These are phyloP conservation scores for Cladosporium cucumerinum DNA, from an alignment of 2,329 filamentous ascomycete genomes.

Conservation along the genomic window DNA sequence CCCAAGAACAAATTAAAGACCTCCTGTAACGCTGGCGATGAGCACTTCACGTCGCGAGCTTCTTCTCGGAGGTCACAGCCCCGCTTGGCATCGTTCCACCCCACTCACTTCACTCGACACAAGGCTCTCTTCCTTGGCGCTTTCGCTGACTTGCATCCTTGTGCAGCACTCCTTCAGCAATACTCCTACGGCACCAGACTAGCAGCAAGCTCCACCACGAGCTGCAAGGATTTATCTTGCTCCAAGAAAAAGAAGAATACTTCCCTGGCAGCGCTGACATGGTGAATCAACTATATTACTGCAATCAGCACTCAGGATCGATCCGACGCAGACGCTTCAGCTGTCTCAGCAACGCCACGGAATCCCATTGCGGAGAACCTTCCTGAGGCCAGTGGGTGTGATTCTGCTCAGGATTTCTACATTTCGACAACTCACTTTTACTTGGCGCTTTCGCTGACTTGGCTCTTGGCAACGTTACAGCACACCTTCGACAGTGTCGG, in stretches of 20 bases:
- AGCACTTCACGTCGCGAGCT: neutral
- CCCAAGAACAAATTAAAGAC: neutral
- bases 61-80: slow-evolving; percentile 1
- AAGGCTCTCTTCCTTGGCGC: neutral
- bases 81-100: neutral
- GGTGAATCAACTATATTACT: neutral
- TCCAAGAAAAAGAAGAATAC: neutral
- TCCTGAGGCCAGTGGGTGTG: neutral
- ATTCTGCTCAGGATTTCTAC: neutral
- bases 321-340: neutral
- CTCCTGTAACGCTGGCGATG: neutral
- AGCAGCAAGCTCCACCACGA: neutral
- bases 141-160: neutral
- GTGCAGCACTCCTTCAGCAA: neutral
- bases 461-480: too few relatives aligned
- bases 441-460: neutral
- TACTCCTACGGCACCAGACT: neutral
- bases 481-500: neutral
- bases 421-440: neutral
- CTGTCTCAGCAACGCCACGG: neutral
- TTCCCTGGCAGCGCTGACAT: neutral
- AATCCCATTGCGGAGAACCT: neutral
- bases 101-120: neutral
- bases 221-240: too few relatives aligned
- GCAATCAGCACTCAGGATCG: neutral